These are phyloP conservation scores for Diplosphaera chodatii DNA, from an alignment of 139 green algal species.

Conservation along the genomic window DNA sequence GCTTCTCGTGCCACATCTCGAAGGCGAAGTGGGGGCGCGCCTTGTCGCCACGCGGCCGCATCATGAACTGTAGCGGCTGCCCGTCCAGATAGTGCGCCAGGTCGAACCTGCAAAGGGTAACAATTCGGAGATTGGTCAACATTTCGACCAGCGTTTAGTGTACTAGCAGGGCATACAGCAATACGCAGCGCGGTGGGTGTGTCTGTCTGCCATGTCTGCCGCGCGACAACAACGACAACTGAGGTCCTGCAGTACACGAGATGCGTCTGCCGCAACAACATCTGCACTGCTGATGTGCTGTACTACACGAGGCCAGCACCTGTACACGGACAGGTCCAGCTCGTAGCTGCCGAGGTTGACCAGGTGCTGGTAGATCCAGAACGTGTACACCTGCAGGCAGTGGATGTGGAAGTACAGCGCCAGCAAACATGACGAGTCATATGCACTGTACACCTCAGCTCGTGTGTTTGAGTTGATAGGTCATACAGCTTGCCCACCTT, in stretches of 20 bases:
- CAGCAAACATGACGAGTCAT: too few species aligned
- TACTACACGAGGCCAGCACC: background rate
- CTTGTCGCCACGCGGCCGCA: background rate
- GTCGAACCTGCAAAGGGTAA: constrained; percentile 30
- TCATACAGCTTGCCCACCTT: too few species aligned
- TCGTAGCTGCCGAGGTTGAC: constrained; percentile 36
- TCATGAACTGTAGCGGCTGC: constrained; percentile 55
- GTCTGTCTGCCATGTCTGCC: background rate
- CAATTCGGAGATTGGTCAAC: too few species aligned
- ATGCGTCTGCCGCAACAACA: background rate
- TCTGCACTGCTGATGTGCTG: too few species aligned
- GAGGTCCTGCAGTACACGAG: background rate
- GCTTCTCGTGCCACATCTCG: constrained; percentile 14
- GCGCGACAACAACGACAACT: background rate
- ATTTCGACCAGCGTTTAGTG: too few species aligned
- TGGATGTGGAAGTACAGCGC: too few species aligned
- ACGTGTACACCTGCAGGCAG: constrained; percentile 23
- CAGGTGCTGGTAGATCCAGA: constrained; percentile 48
- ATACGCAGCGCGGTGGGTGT: too few species aligned
- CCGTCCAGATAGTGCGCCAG: constrained; percentile 40
- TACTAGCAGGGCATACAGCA: too few species aligned
- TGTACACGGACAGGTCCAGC: constrained; percentile 24
- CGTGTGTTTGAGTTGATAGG: too few species aligned
- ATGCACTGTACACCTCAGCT: too few species aligned
- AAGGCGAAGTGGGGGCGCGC: constrained; percentile 1